These are phyloP conservation scores for Pisolithus sp. DNA, from an alignment of 768 basidiomycete genomes.

Conservation along the genomic window DNA sequence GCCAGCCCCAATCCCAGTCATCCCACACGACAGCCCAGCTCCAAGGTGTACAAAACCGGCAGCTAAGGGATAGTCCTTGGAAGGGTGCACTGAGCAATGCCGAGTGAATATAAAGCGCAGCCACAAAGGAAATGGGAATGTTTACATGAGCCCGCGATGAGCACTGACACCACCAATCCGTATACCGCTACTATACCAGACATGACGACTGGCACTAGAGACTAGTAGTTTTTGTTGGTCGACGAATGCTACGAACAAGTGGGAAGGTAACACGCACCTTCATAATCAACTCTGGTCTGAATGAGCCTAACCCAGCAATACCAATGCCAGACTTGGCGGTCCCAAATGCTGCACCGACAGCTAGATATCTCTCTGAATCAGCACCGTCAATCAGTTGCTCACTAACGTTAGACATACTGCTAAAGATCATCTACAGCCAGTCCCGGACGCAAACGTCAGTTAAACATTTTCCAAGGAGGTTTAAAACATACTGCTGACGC, in stretches of 20 bases:
- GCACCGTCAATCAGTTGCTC: constrained; percentile 3
- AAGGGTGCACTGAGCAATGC: constrained; percentile 45
- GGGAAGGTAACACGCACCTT: constrained; percentile 47
- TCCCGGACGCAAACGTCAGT: constrained; percentile 8
- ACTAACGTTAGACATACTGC: constrained; percentile 57
- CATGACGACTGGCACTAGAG: constrained; percentile 96
- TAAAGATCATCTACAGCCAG: constrained; percentile 80
- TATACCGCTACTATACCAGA: constrained; percentile 98
- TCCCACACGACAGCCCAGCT: constrained; percentile 85
- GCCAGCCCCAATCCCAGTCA: constrained; percentile 89
- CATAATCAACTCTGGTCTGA: constrained; percentile 97
- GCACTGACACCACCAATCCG: constrained; percentile 90
- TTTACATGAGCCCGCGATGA: constrained; percentile 67
- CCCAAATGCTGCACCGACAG: constrained; percentile 92
- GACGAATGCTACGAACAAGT: not conserved
- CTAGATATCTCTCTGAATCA: constrained; percentile 32
- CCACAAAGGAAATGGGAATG: constrained; percentile 17
- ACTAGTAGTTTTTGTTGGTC: constrained; percentile 38
- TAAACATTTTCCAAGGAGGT: not conserved
- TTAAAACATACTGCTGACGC: constrained; percentile 72
- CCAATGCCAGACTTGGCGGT: constrained; percentile 97
- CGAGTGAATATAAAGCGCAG: constrained; percentile 11
- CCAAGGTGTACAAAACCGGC: constrained; percentile 90
- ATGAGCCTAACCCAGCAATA: constrained; percentile 89
- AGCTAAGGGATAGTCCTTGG: constrained; percentile 69